phyloP scores from a whole-genome alignment of 2,329 filamentous ascomycete species.

The Furcasterigmium furcatum region DNA sequence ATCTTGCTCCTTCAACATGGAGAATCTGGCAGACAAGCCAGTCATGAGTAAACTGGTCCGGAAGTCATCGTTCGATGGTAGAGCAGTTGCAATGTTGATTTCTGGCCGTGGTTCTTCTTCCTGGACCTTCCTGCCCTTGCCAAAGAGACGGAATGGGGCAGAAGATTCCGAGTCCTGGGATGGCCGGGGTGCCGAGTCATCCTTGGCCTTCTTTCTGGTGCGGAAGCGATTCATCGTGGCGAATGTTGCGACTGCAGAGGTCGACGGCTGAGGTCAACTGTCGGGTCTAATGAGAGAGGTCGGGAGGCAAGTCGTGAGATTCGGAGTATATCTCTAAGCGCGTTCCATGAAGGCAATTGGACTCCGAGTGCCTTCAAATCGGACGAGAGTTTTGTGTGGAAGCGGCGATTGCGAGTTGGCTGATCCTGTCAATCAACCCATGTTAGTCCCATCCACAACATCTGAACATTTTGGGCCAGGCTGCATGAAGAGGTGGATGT shows the following conservation, averaged over 20 bases:
- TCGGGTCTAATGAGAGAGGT: not conserved
- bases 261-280: not conserved
- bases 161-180: slow-evolving; percentile 55
- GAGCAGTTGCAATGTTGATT: slow-evolving; percentile 68
- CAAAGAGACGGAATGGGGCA: slow-evolving; percentile 51
- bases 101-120: slow-evolving; percentile 60
- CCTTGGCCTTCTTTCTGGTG: slow-evolving; percentile 67
- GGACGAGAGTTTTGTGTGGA: no score
- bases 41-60: slow-evolving; percentile 95
- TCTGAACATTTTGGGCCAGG: no score
- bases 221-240: slow-evolving; percentile 72
- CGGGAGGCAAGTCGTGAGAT: no score
- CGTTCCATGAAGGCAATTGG: slow-evolving; percentile 3
- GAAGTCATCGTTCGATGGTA: slow-evolving; percentile 86
- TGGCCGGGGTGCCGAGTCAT: slow-evolving; percentile 44
- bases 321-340: no score
- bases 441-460: no score
- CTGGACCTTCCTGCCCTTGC: slow-evolving; percentile 50
- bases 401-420: no score
- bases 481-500: no score
- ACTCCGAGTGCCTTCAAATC: no score
- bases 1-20: slow-evolving; percentile 93
- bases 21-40: slow-evolving; percentile 90
- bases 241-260: slow-evolving; percentile 1
- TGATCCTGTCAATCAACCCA: no score